Percentiles rank a stretch among this genome's conserved stretches.
phyloP scores from a whole-genome alignment of 1,284 basidiomycete species.

The Inonotus hispidus region DNA sequence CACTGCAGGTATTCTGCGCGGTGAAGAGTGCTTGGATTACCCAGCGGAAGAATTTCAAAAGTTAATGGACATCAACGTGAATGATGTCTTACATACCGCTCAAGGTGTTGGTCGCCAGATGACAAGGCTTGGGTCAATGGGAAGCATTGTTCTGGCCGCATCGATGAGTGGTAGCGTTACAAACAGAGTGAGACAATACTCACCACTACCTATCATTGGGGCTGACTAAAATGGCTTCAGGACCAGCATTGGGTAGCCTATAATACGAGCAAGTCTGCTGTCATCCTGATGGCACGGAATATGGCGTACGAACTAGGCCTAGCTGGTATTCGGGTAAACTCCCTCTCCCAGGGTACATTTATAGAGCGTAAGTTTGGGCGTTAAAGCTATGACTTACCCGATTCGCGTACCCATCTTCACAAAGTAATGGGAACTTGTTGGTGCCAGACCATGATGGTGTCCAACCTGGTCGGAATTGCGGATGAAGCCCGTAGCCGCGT shows the following conservation, averaged over 20 bases:
- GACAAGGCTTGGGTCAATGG: background rate
- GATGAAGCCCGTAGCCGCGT: constrained; percentile 25
- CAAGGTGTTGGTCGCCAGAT: background rate
- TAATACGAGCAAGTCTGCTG: constrained; percentile 78
- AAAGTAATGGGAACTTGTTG: constrained; percentile 6
- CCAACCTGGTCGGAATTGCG: constrained; percentile 26
- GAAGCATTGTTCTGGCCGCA: background rate
- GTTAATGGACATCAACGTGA: no score
- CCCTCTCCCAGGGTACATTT: constrained; percentile 72
- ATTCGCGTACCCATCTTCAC: constrained; percentile 23
- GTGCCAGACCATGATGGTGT: constrained; percentile 25
- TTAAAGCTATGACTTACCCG: no score
- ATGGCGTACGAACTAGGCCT: constrained; percentile 79
- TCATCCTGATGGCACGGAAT: constrained; percentile 77
- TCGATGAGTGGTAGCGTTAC: background rate
- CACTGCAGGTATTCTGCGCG: no score
- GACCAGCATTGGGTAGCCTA: constrained; percentile 74
- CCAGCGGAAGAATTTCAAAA: no score
- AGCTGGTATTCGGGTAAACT: constrained; percentile 67
- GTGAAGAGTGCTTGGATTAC: no score
- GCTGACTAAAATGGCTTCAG: no score
- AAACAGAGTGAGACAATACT: no score
- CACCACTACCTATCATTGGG: no score
- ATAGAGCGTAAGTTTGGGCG: constrained; percentile 64
- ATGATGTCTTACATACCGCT: no score